Percentiles rank a stretch among this genome's conserved stretches.
Conservation (phyloP, 2,329 filamentous ascomycete genomes). For the Byssoonygena ceratinophila region DNA sequence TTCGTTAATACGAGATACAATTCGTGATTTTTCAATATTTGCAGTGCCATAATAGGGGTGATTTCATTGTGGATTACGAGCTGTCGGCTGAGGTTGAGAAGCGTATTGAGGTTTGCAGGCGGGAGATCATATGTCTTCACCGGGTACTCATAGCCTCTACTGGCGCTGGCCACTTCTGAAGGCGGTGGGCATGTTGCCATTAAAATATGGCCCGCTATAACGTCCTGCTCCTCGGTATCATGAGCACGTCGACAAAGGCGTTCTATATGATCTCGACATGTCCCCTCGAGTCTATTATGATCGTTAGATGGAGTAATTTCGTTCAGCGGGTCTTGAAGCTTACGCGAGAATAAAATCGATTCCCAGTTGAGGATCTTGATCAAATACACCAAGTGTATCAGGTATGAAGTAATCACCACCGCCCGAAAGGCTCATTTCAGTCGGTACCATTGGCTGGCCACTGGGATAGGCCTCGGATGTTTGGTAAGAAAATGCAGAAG, state of each 20-base stretch:
- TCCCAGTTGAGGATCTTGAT: conserved; percentile 38
- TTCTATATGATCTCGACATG: conserved; percentile 85
- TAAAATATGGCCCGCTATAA: conserved; percentile 72
- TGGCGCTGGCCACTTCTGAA: conserved; percentile 46
- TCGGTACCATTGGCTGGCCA: conserved; percentile 3
- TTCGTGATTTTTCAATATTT: conserved; percentile 63
- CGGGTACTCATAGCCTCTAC: conserved; percentile 45
- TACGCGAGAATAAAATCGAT: conserved; percentile 41
- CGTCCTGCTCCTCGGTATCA: conserved; percentile 51
- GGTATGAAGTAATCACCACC: conserved; percentile 14
- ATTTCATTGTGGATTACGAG: conserved; percentile 72
- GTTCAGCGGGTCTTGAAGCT: conserved; percentile 16
- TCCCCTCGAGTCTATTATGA: conserved; percentile 54
- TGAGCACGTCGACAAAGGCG: conserved; percentile 51
- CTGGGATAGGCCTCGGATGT: conserved; percentile 17
- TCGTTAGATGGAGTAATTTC: conserved; percentile 3
- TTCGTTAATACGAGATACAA: conserved; percentile 54
- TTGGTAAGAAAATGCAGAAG: conserved; percentile 18
- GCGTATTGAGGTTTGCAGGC: conserved; percentile 64
- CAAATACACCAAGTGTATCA: conserved; percentile 33
- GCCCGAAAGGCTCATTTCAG: conserved; percentile 3
- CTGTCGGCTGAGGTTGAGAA: conserved; percentile 73
- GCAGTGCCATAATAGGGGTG: conserved; percentile 92
- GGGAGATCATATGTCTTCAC: conserved; percentile 71
- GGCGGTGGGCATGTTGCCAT: conserved; percentile 86